Evolutionary conservation across 768 basidiomycete genomes (phyloP).

Genomic region (Boletus barrowsii): DNA sequence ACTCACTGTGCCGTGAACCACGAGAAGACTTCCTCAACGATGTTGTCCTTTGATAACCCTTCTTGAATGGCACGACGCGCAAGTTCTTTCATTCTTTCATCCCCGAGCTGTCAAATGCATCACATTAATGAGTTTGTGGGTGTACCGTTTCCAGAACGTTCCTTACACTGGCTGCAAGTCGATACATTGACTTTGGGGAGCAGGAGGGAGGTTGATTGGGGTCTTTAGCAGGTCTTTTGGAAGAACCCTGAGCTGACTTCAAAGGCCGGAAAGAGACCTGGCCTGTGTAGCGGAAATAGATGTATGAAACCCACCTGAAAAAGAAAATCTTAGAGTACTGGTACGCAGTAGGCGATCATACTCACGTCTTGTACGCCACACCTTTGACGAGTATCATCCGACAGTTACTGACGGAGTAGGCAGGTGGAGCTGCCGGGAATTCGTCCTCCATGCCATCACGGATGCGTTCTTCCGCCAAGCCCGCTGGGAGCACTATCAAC

Average conservation of each 20-base stretch:
- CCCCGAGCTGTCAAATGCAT: constrained; percentile 16
- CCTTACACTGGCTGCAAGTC: constrained; percentile 29
- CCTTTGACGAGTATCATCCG: constrained; percentile 29
- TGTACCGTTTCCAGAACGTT: not conserved
- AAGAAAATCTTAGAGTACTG: not conserved
- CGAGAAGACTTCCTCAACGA: constrained; percentile 29
- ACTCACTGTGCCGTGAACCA: constrained; percentile 33
- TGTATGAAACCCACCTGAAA: constrained; percentile 25
- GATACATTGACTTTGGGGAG: constrained; percentile 40
- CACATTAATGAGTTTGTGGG: not conserved
- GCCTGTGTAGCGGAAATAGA: constrained; percentile 32
- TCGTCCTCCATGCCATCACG: not conserved
- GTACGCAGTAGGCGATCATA: not conserved
- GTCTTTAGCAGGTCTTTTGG: not conserved
- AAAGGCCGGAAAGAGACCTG: constrained; percentile 24
- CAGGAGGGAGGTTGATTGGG: constrained; percentile 12
- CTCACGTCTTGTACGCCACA: constrained; percentile 29
- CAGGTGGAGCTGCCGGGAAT: constrained; percentile 8
- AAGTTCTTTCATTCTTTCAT: constrained; percentile 25
- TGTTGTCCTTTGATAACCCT: constrained; percentile 23
- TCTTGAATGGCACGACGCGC: constrained; percentile 23
- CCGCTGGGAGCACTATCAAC: not conserved
- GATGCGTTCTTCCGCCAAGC: not conserved
- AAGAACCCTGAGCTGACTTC: constrained; percentile 15
- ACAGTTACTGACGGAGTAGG: constrained; percentile 21